Evolutionary conservation across 805 yeast genomes (phyloP), one percentile per base, ranked within the genome.

Genomic region (Millerago galiae): DNA sequence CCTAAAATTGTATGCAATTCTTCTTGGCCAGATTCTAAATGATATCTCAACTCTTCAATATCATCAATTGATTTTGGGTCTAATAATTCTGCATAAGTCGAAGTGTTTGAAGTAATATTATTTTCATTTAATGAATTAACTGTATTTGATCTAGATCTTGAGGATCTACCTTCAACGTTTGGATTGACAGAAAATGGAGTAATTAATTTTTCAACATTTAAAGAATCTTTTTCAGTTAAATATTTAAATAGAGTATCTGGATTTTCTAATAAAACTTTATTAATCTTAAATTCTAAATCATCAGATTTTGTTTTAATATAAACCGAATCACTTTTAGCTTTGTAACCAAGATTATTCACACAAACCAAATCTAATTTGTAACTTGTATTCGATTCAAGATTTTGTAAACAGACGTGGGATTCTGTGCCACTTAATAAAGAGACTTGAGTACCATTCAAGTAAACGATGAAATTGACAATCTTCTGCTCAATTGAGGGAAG

Each of bases 281-380:
- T 46, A 12, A 58, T 46, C n/a, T 53, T 44, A 12, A 42, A 42
- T 21, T 53, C 57, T 2, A 53, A 28, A 12, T 50, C 51, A 12
- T 43, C 46, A 5, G 60, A 52, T 29, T 64, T 59, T 1, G 75
- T 70, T 46, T 66, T 67, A 45, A 71, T 61, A 45, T 56, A 67
- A 2, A 68, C 60, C 0, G 74, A 60, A 16, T 61, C 60, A 36
- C 72, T 65, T 44, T 64, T 67, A 5, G 74, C 63, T 46, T 69
- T 59, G 51, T 60, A 71, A 14, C 65, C 64, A 1, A 62, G 56
- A 49, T 51, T 51, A 45, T 70, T 70, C 42, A 67, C 61, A 2
- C 72, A 64, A 8, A 70, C 68, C n/a, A 71, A 47, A 46, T 70
- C 74, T 3, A 71, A 50, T 45, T 68, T 68, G 50, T 71, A 71